Evolutionary conservation across 2,329 filamentous ascomycete species (phyloP).

Genomic region (Calonectria pseudoturangicola): DNA sequence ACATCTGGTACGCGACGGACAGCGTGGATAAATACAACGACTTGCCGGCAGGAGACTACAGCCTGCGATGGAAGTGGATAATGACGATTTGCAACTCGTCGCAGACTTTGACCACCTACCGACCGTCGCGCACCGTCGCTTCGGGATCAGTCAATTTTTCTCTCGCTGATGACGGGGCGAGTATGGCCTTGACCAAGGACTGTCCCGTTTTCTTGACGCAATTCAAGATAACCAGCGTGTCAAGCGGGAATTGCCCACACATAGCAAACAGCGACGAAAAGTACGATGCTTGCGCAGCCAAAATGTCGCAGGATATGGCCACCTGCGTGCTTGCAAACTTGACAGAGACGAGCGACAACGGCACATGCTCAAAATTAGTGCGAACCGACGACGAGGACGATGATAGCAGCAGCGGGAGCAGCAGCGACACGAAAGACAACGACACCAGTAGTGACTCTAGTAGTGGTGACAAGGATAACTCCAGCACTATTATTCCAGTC

Average conservation of each 20-base stretch:
- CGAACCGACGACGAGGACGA: not conserved
- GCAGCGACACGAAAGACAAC: not conserved
- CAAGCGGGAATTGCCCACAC: not conserved
- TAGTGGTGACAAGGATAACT: slow-evolving; percentile 3
- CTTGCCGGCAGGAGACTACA: slow-evolving; percentile 13
- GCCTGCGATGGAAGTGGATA: slow-evolving; percentile 20
- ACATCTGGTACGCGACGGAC: slow-evolving; percentile 5
- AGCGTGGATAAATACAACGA: not conserved
- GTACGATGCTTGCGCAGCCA: not conserved
- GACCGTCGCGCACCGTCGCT: not conserved
- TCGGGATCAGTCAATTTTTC: slow-evolving; percentile 6
- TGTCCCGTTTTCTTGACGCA: slow-evolving; percentile 5
- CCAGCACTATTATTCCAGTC: not conserved
- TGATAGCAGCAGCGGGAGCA: not conserved
- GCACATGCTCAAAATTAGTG: not conserved
- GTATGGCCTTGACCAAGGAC: slow-evolving; percentile 1
- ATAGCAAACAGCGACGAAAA: not conserved
- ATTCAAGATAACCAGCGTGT: not conserved
- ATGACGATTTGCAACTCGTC: slow-evolving; percentile 7
- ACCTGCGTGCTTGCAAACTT: not conserved
- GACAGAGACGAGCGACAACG: slow-evolving; percentile 11
- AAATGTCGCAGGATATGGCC: slow-evolving; percentile 17
- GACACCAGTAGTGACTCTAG: not conserved
- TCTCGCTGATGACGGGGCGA: not conserved
- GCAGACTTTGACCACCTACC: not conserved